Percentiles rank a stretch among this genome's conserved stretches.
phyloP scores from a whole-genome alignment of 257 asterid genomes.

The Nicotiana paniculata region DNA sequence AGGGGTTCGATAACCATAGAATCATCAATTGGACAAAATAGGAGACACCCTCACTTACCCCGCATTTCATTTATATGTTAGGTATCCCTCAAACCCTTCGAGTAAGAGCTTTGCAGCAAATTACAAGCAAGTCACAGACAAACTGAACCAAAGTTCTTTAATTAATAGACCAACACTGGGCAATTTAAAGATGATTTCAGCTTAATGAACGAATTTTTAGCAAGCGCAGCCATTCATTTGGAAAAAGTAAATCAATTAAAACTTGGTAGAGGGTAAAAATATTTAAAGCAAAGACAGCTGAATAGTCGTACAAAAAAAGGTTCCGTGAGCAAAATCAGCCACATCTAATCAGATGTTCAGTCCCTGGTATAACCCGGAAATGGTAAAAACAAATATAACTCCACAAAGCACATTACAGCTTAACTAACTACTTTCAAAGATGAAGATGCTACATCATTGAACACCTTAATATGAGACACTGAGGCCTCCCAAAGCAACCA shows the following conservation, averaged over 20 bases:
- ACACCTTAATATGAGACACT: neutral
- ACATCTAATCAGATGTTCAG: neutral
- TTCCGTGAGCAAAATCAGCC: neutral
- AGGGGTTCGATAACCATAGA: neutral
- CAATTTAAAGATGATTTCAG: neutral
- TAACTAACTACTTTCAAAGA: neutral
- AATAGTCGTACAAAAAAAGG: neutral
- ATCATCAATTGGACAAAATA: no score
- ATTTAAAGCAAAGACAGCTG: neutral
- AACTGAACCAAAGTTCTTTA: neutral
- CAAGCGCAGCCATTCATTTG: neutral
- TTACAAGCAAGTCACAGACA: neutral
- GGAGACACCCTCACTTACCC: neutral
- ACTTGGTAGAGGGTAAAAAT: neutral
- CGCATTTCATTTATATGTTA: neutral
- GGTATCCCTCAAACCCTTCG: neutral
- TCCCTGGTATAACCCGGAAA: neutral
- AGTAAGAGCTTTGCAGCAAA: neutral
- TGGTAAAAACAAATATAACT: neutral
- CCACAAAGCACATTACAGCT: conserved; percentile 5
- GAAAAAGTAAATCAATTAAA: neutral
- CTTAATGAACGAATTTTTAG: neutral
- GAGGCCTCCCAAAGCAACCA: neutral
- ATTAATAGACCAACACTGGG: neutral
- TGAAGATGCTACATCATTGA: neutral